Conservation (phyloP, 352 stramenopile genomes). For the Phytophthora constricta region DNA sequence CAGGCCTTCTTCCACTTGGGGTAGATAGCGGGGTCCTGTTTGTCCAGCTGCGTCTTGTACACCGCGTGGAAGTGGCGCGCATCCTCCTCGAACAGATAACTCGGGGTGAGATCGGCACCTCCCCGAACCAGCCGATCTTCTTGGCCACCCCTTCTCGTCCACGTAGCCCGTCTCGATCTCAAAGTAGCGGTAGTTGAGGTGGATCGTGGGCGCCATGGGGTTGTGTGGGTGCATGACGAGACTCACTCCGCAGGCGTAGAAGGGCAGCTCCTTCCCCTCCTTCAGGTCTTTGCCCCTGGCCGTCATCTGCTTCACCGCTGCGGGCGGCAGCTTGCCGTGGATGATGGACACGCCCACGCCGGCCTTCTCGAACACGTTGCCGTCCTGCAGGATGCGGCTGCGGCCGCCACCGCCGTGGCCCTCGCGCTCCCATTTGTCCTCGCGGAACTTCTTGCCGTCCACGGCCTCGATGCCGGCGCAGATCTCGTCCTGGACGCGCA, state of each 20-base stretch:
- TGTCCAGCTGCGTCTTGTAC: constrained; percentile 95
- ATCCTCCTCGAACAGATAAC: constrained; percentile 97
- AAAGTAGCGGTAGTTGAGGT: constrained; percentile 99
- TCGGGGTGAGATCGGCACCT: constrained; percentile 97
- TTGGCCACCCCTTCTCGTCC: constrained; percentile 78
- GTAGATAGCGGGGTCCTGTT: constrained; percentile 94
- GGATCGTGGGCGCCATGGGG: constrained; percentile 95
- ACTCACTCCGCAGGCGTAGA: constrained; percentile 96
- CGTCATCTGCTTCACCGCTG: constrained; percentile 84
- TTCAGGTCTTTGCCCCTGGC: constrained; percentile 77
- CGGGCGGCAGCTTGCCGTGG: constrained; percentile 94
- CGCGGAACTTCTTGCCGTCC: constrained; percentile 94
- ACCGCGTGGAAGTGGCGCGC: constrained; percentile 98
- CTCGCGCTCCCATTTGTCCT: constrained; percentile 95
- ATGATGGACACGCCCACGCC: constrained; percentile 98
- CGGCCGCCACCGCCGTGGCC: constrained; percentile 95
- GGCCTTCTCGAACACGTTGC: constrained; percentile 98
- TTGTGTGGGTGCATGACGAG: constrained; percentile 98
- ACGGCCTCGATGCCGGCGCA: constrained; percentile 89
- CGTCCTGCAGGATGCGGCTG: constrained; percentile 93
- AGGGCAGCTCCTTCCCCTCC: constrained; percentile 87
- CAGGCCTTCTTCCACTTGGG: constrained; percentile 96
- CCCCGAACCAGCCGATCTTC: constrained; percentile 95
- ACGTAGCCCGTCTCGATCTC: constrained; percentile 90
- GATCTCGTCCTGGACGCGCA: constrained; percentile 88